phyloP scores from a whole-genome alignment of 2,329 filamentous ascomycete genomes.

The Annulohypoxylon truncatum region DNA sequence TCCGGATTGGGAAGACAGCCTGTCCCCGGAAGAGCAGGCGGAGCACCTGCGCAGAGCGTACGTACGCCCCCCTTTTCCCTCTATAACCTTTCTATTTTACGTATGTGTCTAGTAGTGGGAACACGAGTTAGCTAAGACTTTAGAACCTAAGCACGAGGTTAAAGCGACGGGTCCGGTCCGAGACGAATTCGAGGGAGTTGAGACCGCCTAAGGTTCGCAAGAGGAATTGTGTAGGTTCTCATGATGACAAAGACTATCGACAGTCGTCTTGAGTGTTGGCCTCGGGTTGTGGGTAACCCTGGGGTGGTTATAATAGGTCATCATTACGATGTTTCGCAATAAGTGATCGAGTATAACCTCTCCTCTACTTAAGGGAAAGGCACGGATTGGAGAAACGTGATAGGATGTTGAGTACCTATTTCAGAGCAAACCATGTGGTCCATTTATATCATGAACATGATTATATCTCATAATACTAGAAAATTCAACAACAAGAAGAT shows the following conservation, averaged over 20 bases:
- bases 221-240: neutral
- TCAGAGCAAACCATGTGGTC: neutral
- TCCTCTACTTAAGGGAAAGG: no score
- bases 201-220: constrained; percentile 31
- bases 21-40: constrained; percentile 29
- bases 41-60: constrained; percentile 33
- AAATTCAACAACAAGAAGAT: neutral
- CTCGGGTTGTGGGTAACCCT: neutral
- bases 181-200: constrained; percentile 33
- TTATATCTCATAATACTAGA: neutral
- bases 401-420: no score
- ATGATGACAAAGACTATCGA: constrained; percentile 2
- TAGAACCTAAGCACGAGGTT: constrained; percentile 33
- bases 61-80: constrained; percentile 12
- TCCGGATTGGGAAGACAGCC: constrained; percentile 21
- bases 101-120: neutral
- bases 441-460: neutral
- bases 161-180: constrained; percentile 37
- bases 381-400: no score
- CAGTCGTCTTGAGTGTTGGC: neutral
- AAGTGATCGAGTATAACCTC: neutral
- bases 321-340: neutral
- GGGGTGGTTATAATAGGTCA: neutral
- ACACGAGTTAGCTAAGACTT: constrained; percentile 6
- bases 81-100: neutral